Evolutionary conservation across 2,329 filamentous ascomycete genomes (phyloP).

Genomic region (Scedosporium apiospermum): DNA sequence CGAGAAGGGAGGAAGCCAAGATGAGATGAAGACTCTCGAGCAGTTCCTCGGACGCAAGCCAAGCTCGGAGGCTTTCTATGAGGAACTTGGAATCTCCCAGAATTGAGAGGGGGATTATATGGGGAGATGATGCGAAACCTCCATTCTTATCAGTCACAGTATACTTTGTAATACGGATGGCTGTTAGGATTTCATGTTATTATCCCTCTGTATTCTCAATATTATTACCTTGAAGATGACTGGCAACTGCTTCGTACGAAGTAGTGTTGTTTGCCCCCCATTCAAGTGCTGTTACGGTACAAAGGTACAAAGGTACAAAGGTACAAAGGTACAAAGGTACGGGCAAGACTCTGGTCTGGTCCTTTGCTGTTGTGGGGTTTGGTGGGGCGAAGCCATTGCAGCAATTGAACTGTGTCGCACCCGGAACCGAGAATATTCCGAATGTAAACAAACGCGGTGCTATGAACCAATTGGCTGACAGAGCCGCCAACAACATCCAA

Average conservation of each 20-base stretch:
- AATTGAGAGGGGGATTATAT: not conserved
- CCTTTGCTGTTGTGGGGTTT: not conserved
- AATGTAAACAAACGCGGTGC: slow-evolving; percentile 24
- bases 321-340: too few relatives aligned
- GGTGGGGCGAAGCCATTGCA: not conserved
- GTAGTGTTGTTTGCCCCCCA: not conserved
- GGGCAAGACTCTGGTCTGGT: too few relatives aligned
- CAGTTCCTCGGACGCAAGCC: slow-evolving; percentile 71
- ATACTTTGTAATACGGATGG: not conserved
- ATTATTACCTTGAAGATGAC: too few relatives aligned
- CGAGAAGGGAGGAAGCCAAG: slow-evolving; percentile 66
- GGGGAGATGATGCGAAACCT: not conserved
- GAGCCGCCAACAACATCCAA: not conserved
- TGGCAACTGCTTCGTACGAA: too few relatives aligned
- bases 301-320: too few relatives aligned
- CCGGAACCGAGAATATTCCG: slow-evolving; percentile 4
- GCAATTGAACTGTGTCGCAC: too few relatives aligned
- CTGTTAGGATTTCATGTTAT: too few relatives aligned
- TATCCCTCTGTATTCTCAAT: too few relatives aligned
- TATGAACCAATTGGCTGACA: slow-evolving; percentile 3
- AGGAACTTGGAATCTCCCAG: slow-evolving; percentile 50
- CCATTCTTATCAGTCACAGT: not conserved
- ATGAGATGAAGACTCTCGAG: slow-evolving; percentile 72
- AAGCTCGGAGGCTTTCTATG: slow-evolving; percentile 70
- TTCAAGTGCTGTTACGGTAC: too few relatives aligned